Base-by-base conservation (phyloP, 208 protist genomes). In the Crithidia mellificae region DNA sequence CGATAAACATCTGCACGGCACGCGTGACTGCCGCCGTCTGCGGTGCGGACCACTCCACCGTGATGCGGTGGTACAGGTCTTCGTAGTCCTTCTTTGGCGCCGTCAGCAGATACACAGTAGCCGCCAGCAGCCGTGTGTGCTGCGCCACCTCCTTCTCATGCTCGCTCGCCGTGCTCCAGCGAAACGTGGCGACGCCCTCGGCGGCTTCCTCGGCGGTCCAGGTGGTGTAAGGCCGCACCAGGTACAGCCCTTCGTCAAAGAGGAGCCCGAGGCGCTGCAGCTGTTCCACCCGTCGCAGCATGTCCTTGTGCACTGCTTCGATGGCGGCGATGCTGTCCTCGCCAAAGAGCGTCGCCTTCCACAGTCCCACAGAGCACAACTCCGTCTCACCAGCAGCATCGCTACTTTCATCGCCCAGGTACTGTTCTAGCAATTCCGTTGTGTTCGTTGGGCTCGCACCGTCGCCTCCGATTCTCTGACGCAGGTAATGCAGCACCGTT, bases 161-260 rank as follows among this genome's bases (percentile, higher is more conserved):
- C 25, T 65, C 63, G 6, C 46, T 46, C 0, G 62, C 20, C 0
- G 55, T 54, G 30, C 63, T 76, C 70, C 70, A 76, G 1, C 66
- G 59, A 58, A 66, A 68, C 3, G 27, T 56, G 2, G 54, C 27
- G n/a, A 11, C 54, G 15, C 51, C 46, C 39, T 79, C 74, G 24
- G 47, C 34, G 11, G 25, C 61, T 61, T 73, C 73, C 61, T 72
- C 66, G 22, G 44, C 59, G 25, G 27, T 46, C 73, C 64, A 80
- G 7, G 59, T 66, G 19, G 43, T 62, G 53, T 78, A 65, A 2
- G 62, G 84, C 22, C 61, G 83, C 24, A 67, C 79, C 17, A 95
- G 63, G 56, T 93, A 92, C 22, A 95, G 74, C 12, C 90, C 90
- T 55, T 95, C 90, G 64, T 95, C 90, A 57, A 73, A 95, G 9